Evolutionary conservation across 495 filamentous ascomycete species (phyloP).

Genomic region (Bryoglossum gracile): DNA sequence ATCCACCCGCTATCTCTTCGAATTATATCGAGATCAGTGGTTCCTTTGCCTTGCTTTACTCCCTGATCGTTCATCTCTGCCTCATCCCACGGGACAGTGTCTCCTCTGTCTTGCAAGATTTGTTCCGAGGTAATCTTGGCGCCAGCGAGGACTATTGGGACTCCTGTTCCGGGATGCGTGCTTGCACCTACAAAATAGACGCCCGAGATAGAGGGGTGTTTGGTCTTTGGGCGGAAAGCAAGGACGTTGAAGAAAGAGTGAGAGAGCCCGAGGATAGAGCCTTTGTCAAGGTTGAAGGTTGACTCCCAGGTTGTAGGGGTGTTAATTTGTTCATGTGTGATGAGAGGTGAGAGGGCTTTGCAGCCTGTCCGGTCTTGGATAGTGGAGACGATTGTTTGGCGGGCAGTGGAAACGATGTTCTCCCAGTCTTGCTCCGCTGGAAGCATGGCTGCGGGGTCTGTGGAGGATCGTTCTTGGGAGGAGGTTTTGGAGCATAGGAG

Average conservation of each 20-base stretch:
- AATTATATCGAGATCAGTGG: constrained; percentile 28
- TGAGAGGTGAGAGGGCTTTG: constrained; percentile 32
- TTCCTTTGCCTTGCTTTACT: constrained; percentile 20
- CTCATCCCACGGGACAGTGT: constrained; percentile 36
- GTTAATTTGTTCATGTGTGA: constrained; percentile 54
- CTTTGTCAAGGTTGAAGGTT: constrained; percentile 62
- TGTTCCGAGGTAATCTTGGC: constrained; percentile 53
- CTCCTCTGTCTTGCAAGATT: constrained; percentile 37
- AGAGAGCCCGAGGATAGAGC: constrained; percentile 58
- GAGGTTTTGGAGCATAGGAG: constrained; percentile 26
- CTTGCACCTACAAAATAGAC: constrained; percentile 61
- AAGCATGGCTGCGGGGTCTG: constrained; percentile 27
- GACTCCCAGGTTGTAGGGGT: constrained; percentile 53
- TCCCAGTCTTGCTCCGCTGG: constrained; percentile 48
- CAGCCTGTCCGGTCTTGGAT: constrained; percentile 48
- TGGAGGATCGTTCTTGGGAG: constrained; percentile 6
- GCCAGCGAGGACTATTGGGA: constrained; percentile 61
- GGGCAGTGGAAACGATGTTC: constrained; percentile 41
- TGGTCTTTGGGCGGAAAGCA: constrained; percentile 53
- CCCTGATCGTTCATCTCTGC: constrained; percentile 16
- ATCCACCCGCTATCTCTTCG: constrained; percentile 12
- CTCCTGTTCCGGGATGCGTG: constrained; percentile 66
- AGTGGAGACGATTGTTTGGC: constrained; percentile 45
- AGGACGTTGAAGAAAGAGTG: constrained; percentile 69
- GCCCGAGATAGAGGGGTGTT: constrained; percentile 36